Percentiles rank a stretch among this genome's conserved stretches.
Evolutionary conservation across 805 yeast genomes (phyloP).

Genomic region (Myxozyma neglecta): DNA sequence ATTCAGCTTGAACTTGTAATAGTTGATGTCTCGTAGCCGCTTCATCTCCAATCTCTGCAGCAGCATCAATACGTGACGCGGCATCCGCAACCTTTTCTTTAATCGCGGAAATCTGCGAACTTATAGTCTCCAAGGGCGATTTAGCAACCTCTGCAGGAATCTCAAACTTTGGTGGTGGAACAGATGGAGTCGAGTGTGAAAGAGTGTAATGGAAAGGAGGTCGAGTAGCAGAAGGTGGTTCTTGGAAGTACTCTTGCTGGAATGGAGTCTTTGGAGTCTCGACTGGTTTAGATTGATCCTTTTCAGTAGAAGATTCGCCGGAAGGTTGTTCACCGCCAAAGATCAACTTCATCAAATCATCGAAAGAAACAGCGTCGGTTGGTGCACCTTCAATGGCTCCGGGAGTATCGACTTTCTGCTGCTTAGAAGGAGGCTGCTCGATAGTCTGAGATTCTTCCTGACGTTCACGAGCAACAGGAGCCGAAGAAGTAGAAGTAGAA

Average conservation of each 20-base stretch:
- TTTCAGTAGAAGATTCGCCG: background rate
- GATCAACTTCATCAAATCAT: constrained; percentile 12
- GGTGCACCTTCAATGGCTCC: constrained; percentile 1
- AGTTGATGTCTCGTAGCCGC: constrained; percentile 3
- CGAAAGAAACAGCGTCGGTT: background rate
- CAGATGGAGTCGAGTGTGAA: constrained; percentile 6
- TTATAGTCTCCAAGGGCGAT: constrained; percentile 3
- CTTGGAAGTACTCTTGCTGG: background rate
- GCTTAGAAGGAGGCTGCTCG: constrained; percentile 3
- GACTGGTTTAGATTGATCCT: background rate
- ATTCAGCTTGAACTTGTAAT: constrained; percentile 26
- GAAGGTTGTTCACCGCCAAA: constrained; percentile 8
- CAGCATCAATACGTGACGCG: constrained; percentile 12
- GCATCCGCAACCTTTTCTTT: constrained; percentile 3
- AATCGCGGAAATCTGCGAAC: background rate
- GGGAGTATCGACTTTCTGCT: background rate
- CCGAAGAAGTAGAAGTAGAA: background rate
- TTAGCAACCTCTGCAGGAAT: constrained; percentile 8
- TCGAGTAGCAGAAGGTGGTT: constrained; percentile 11
- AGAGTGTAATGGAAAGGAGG: constrained; percentile 28
- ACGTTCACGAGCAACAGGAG: background rate
- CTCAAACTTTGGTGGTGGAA: constrained; percentile 6
- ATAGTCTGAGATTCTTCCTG: background rate
- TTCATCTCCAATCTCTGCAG: background rate
- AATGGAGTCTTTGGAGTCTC: background rate